Conservation (phyloP, 202 grass and related monocot species). For the Panicum hallii region DNA sequence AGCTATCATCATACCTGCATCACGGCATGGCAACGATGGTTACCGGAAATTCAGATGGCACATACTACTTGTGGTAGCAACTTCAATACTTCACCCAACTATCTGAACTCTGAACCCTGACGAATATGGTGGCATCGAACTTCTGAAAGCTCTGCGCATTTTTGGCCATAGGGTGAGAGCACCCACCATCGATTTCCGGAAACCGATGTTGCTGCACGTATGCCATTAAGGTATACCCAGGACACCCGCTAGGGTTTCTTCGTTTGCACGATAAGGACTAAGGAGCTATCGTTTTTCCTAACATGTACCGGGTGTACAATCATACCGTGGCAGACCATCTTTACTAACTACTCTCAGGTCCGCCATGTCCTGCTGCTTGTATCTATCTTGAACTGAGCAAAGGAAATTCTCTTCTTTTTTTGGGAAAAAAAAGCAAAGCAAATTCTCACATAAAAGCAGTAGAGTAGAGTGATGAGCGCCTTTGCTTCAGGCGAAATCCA, state of each 20-base stretch:
- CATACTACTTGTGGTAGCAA: background rate
- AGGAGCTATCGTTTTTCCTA: background rate
- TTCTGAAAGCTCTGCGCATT: background rate
- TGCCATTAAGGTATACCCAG: background rate
- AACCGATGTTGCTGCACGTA: background rate
- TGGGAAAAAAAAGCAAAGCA: no score
- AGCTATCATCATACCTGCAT: no score
- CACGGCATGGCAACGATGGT: background rate
- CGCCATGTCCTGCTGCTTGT: background rate
- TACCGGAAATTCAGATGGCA: background rate
- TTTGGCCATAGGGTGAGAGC: background rate
- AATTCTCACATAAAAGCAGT: no score
- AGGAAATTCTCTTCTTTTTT: no score
- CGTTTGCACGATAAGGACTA: slow-evolving; percentile 21
- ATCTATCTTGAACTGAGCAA: background rate
- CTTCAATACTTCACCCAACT: background rate
- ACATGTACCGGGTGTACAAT: slow-evolving; percentile 19
- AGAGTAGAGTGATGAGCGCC: background rate
- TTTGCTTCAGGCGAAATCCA: slow-evolving; percentile 42
- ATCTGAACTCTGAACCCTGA: background rate
- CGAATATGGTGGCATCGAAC: background rate
- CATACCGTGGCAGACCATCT: slow-evolving; percentile 15
- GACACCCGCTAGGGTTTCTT: background rate
- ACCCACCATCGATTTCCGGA: background rate
- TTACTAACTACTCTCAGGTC: background rate